A percentile compares a stretch with the other conserved stretches of the same genome.
These are phyloP conservation scores for Diaporthe sp. DNA, from an alignment of 2,329 filamentous ascomycete genomes.

Conservation along the genomic window DNA sequence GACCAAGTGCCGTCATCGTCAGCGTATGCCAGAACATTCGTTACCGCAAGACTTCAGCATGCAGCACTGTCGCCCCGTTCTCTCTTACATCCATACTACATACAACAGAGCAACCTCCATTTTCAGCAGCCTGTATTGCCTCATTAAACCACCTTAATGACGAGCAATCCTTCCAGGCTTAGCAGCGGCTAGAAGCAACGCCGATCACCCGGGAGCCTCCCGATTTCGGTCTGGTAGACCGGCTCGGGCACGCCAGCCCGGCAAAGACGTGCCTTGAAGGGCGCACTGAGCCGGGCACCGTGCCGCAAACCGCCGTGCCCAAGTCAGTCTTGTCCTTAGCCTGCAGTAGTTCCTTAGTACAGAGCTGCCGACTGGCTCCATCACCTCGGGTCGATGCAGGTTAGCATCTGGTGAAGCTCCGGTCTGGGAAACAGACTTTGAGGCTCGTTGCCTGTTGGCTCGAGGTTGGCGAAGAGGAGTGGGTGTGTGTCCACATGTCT, in stretches of 20 bases:
- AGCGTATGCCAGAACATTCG: neutral
- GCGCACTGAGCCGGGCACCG: neutral
- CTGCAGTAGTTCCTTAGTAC: conserved; percentile 7
- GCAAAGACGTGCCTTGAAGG: conserved; percentile 11
- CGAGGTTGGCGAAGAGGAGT: neutral
- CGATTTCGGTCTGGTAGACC: conserved; percentile 22
- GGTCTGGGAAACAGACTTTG: neutral
- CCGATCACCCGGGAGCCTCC: conserved; percentile 13
- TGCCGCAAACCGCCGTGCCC: conserved; percentile 2
- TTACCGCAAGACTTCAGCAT: neutral
- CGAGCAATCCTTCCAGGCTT: neutral
- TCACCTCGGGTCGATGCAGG: neutral
- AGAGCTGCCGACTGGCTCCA: conserved; percentile 17
- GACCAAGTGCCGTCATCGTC: too few species aligned
- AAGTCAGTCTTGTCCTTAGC: conserved; percentile 15
- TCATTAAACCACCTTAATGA: neutral
- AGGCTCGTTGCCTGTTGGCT: neutral
- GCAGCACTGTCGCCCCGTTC: neutral
- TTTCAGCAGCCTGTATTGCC: neutral
- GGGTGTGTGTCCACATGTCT: conserved; percentile 2
- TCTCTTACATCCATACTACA: neutral
- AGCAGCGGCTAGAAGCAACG: neutral
- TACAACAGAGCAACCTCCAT: too few species aligned
- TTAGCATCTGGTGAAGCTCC: neutral
- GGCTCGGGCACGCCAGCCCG: conserved; percentile 12